Conservation (phyloP, 2,329 filamentous ascomycete species). For the Fusarium nygamai region DNA sequence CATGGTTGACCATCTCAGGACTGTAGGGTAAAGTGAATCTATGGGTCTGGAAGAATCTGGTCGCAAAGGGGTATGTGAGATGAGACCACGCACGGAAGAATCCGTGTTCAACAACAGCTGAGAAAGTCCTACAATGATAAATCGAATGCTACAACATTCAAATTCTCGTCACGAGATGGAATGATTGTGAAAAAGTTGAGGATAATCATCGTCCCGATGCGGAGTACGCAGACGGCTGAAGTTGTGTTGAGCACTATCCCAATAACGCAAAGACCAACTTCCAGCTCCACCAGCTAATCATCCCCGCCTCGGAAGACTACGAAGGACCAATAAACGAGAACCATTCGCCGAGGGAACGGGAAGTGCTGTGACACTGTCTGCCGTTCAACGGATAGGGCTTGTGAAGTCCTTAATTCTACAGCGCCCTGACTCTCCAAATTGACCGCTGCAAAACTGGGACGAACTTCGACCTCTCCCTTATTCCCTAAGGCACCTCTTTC, state of each 20-base stretch:
- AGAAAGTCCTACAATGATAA: not conserved
- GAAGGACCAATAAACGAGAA: not conserved
- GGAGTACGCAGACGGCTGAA: not conserved
- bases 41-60: not conserved
- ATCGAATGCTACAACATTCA: not conserved
- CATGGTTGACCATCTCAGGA: not conserved
- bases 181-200: not conserved
- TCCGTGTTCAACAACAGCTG: not conserved
- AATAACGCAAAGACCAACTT: not conserved
- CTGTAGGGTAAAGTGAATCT: not conserved
- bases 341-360: not conserved
- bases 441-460: not conserved
- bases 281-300: too few relatives aligned
- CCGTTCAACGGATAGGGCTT: accelerated
- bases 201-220: not conserved
- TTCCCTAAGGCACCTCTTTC: accelerated
- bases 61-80: not conserved
- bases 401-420: not conserved
- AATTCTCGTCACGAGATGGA: not conserved
- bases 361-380: not conserved
- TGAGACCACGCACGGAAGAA: not conserved
- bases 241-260: not conserved
- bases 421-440: accelerated
- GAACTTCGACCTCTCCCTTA: not conserved
- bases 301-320: not conserved